Evolutionary conservation across 345 rosid genomes (phyloP), one percentile per base, ranked within the genome.

Genomic region (Pistacia atlantica): DNA sequence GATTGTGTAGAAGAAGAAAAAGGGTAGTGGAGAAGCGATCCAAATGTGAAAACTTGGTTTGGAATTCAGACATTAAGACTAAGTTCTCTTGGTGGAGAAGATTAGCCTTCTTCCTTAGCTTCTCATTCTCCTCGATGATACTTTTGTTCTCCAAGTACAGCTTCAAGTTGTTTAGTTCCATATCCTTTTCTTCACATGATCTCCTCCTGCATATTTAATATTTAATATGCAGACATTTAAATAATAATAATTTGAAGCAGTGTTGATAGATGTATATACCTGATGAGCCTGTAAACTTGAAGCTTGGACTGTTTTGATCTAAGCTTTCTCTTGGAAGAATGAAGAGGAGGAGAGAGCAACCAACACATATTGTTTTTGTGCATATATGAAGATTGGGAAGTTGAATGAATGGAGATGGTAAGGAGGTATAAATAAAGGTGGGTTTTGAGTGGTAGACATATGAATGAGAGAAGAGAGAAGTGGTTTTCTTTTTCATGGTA

Each of bases 91-190:
- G 88, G 67, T 83, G 86, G 1, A 90, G 91, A 77, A 88, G 82
- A 61, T 49, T 28, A 58, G 91, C 92, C 79, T 82, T 83, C 86
- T 81, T 81, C 82, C 91, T 83, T 49, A 88, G 77, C 85, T 84
- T 88, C 80, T 87, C 85, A 18, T 91, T 91, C 85, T 86, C 92
- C 75, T 89, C 87, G 12, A 86, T 78, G n/a, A 91, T 91, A 31
- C 82, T 84, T 67, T 70, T 82, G 79, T 91, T 91, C 84, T 86
- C 89, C 80, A 89, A 74, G 65, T 84, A 91, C 56, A 91, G 86
- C 89, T 84, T 87, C 83, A 87, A 76, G 84, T 91, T 91, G 89
- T 68, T 77, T 28, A 83, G 79, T 64, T 88, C 83, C 88, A 88
- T 85, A 37, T 88, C 84, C 67, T 74, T 79, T 56, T 68, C 79